Conservation (phyloP, 331 rosid species). For the Malus hybrid region DNA sequence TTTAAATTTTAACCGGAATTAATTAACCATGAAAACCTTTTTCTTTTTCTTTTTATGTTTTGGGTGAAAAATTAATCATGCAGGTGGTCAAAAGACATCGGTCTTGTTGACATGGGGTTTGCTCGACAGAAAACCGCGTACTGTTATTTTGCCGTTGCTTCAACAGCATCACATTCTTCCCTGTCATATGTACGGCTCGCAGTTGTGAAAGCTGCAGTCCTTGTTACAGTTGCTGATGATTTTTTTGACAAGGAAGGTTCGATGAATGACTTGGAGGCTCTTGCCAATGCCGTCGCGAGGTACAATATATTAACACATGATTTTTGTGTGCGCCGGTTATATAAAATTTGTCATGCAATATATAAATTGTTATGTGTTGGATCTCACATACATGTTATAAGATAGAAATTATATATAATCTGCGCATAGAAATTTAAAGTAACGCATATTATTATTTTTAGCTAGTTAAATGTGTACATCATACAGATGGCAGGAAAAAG, state of each 20-base stretch:
- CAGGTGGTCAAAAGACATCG: slow-evolving; percentile 10
- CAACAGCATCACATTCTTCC: not conserved
- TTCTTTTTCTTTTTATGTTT: too few species aligned
- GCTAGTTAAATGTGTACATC: not conserved
- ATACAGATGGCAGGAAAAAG: not conserved
- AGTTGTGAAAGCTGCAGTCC: not conserved
- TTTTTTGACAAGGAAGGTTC: slow-evolving; percentile 15
- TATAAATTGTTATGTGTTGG: not conserved
- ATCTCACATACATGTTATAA: too few species aligned
- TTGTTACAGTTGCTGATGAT: slow-evolving; percentile 23
- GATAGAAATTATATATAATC: too few species aligned
- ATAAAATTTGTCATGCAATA: too few species aligned
- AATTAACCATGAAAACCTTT: too few species aligned
- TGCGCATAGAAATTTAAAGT: not conserved
- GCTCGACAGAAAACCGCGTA: slow-evolving; percentile 11
- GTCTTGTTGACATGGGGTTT: slow-evolving; percentile 10
- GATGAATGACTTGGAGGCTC: slow-evolving; percentile 1
- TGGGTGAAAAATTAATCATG: not conserved
- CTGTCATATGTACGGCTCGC: not conserved
- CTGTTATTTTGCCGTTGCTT: slow-evolving; percentile 16
- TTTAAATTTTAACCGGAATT: too few species aligned
- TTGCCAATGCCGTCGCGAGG: slow-evolving; percentile 6
- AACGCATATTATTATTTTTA: too few species aligned
- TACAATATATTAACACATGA: not conserved
- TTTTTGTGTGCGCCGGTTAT: not conserved